Conservation (phyloP, 495 filamentous ascomycete genomes). For the Neurospora africana region DNA sequence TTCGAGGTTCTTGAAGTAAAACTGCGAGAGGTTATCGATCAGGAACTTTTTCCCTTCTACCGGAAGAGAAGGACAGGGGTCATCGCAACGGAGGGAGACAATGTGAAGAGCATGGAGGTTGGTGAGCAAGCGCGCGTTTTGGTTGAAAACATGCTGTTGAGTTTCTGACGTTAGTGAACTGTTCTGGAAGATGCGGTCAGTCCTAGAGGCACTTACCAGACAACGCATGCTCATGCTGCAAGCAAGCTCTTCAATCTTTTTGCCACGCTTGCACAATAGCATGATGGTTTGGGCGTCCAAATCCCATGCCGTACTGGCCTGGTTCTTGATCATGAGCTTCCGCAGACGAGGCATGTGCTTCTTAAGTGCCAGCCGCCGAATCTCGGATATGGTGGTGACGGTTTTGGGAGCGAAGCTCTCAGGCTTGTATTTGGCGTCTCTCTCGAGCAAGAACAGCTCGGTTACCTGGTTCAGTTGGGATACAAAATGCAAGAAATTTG, state of each 20-base stretch:
- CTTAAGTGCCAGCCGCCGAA: constrained; percentile 39
- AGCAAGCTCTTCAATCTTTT: constrained; percentile 42
- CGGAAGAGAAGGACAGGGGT: constrained; percentile 38
- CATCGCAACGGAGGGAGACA: constrained; percentile 37
- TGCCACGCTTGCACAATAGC: constrained; percentile 37
- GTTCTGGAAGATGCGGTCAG: not conserved
- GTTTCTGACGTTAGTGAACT: not conserved
- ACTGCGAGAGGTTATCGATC: constrained; percentile 42
- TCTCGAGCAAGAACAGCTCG: constrained; percentile 50
- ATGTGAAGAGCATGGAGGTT: constrained; percentile 45
- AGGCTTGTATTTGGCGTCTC: constrained; percentile 34
- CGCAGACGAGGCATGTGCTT: constrained; percentile 34
- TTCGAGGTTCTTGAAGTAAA: constrained; percentile 40
- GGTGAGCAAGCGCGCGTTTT: constrained; percentile 33
- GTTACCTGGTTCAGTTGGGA: constrained; percentile 39
- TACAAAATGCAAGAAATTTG: constrained; percentile 39
- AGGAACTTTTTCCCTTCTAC: constrained; percentile 41
- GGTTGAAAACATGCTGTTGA: constrained; percentile 42
- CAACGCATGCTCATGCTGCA: constrained; percentile 37
- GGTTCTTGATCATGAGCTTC: constrained; percentile 41
- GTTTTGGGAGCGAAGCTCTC: constrained; percentile 39
- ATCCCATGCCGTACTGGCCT: constrained; percentile 43
- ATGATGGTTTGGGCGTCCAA: constrained; percentile 38
- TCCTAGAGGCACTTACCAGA: constrained; percentile 34
- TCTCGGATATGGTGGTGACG: constrained; percentile 37